Base-by-base conservation (phyloP, 1,284 basidiomycete genomes). In the Tetrapyrgos nigripes region DNA sequence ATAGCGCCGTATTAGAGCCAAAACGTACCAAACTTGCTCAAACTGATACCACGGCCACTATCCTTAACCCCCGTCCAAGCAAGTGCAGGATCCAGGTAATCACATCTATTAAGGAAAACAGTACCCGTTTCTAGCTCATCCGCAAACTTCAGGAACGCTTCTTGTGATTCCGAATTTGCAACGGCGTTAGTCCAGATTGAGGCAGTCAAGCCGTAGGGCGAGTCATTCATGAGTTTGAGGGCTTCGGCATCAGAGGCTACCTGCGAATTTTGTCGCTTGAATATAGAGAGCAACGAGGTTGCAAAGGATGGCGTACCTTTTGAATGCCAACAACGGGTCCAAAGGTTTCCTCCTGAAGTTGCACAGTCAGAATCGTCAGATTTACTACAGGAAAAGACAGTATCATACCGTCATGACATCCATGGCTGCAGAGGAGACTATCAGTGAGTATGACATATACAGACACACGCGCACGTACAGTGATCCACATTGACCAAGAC, bases 61-160 rank as follows among this genome's bases (percentile, higher is more conserved):
- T 97, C 81, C 80, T 98, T 98, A 57, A 94, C 91, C 1, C 96
- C 96, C 1, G 91, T 93, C 96, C 97, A 98, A 1, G 93, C 86
- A 2, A 98, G 78, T 1, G 94, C 94, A 1, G 96, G 96, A 70
- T 98, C 96, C 40, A 97, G 82, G 68, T 82, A 90, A 73, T 97
- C 96, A 63, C 92, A 94, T 49, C 89, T 86, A 57, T 98, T 98
- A 67, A 97, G 73, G 75, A 94, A 98, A 3, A 98, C 95, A 0
- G 96, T 98, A 1, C 96, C 96, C 0, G 90, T 88, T 64, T 96
- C 88, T 47, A 98, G 75, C 62, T 88, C 85, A 59, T 92, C 88
- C 1, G 82, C 85, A 49, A 98, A 79, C 55, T 72, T 75, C 60
- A 91, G 70, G 77, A 97, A 97, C 0, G 84, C 87, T 3, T 79